Evolutionary conservation across 2,329 filamentous ascomycete genomes (phyloP), one percentile per base, ranked within the genome.

Genomic region (Calonectria multiphialidica): DNA sequence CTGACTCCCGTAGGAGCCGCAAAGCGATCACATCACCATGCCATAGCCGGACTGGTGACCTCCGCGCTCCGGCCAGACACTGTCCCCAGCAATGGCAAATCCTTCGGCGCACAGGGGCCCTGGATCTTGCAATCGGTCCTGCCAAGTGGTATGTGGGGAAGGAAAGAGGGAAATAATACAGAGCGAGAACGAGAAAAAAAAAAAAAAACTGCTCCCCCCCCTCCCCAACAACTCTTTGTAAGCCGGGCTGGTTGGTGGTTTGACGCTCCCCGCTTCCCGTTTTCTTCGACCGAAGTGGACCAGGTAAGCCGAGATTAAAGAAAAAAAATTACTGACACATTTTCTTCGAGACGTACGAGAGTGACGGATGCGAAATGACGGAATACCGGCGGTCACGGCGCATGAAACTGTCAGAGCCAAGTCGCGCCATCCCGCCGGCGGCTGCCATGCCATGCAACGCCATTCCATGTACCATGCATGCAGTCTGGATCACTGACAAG

Each of bases 381-480:
- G 64, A 57, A 45, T 28, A 13, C 37, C 10, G 49, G 64, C 62
- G 44, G 44, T 23, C 53, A 40, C 33, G 53, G 45, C 45, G 33
- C 62, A 53, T 28, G 37, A 49, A 65, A 13, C 44, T 37, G 45
- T 37, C 47, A 47, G n/a, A 37, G 44, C 35, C 47, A 44, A 57
- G 49, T 57, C 64, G 50, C 64, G 64, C 42, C 64, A 66, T 66
- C 49, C 23, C 35, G 28, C 35, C 44, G 45, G 64, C 64, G 42
- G 53, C 21, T 23, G 64, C 21, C 47, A 42, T 45, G 37, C 25
- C 49, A 42, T 55, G 49, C n/a, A n/a, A n/a, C n/a, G n/a, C 49
- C 47, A 50, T 23, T 25, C 62, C 44, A 65, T 12, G 35, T 25
- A 53, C 30, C 23, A 37, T 44, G 45, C 49, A 66, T 66, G 64